A percentile compares a stretch with the other conserved stretches of the same genome.
Evolutionary conservation across 352 stramenopile genomes (phyloP).

Genomic region (Pythium oligandrum): DNA sequence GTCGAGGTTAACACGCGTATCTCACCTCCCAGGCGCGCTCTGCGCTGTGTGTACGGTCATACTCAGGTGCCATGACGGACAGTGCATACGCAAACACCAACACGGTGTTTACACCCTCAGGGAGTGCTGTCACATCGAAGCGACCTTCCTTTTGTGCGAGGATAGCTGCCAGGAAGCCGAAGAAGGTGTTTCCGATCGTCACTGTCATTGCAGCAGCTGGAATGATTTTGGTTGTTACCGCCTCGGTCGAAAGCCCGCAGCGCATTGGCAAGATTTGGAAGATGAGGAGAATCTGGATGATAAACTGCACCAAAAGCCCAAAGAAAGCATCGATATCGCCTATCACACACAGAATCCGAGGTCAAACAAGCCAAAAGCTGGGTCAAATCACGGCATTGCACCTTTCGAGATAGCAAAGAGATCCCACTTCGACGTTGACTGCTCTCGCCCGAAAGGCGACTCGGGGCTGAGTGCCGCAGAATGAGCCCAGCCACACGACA

Average conservation of each 20-base stretch:
- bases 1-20: background rate
- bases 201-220: slow-evolving; percentile 26
- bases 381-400: no score
- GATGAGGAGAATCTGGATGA: slow-evolving; percentile 37
- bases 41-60: slow-evolving; percentile 20
- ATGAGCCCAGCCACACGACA: slow-evolving; percentile 31
- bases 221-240: slow-evolving; percentile 23
- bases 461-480: slow-evolving; percentile 18
- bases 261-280: slow-evolving; percentile 21
- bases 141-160: slow-evolving; percentile 19
- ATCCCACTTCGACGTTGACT: slow-evolving; percentile 1
- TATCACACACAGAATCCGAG: background rate
- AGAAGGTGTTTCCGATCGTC: slow-evolving; percentile 27
- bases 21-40: slow-evolving; percentile 22
- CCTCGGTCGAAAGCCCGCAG: slow-evolving; percentile 19
- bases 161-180: slow-evolving; percentile 16
- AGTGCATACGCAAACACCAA: slow-evolving; percentile 37
- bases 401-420: no score
- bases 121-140: slow-evolving; percentile 29
- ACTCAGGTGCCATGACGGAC: slow-evolving; percentile 36
- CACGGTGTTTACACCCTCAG: slow-evolving; percentile 40
- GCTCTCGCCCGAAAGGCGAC: slow-evolving; percentile 5
- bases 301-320: slow-evolving; percentile 30
- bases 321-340: slow-evolving; percentile 39
- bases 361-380: no score